Evolutionary conservation across 179 eudicot genomes (phyloP).

Genomic region (Spergularia azorica): DNA sequence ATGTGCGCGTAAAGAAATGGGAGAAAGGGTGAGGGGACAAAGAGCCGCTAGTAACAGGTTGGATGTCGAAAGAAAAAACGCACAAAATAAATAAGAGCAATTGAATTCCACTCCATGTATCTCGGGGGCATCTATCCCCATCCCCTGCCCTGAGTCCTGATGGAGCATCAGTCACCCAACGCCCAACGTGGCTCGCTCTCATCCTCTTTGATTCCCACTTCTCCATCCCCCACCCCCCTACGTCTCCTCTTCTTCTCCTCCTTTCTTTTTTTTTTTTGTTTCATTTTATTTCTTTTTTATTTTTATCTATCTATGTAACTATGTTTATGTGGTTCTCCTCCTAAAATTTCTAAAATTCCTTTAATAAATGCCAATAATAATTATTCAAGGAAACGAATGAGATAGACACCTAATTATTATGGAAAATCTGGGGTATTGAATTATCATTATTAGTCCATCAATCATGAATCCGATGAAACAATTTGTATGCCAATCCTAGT

Average conservation of each 20-base stretch:
- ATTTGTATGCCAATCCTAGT: too few relatives aligned
- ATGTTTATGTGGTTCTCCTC: not conserved
- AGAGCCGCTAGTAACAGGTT: conserved; percentile 30
- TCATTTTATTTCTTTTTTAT: not conserved
- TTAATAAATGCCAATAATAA: not conserved
- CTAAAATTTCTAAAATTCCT: not conserved
- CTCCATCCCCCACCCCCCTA: not conserved
- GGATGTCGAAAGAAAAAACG: conserved; percentile 25
- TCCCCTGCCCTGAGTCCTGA: too few relatives aligned
- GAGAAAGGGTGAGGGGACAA: conserved; percentile 25
- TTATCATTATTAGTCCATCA: not conserved
- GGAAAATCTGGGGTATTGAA: not conserved
- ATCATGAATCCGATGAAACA: too few relatives aligned
- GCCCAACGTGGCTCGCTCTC: conserved; percentile 35
- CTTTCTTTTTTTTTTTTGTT: not conserved
- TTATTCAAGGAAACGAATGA: not conserved
- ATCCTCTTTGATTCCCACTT: conserved; percentile 19
- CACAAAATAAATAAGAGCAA: too few relatives aligned
- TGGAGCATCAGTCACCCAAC: not conserved
- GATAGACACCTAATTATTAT: not conserved
- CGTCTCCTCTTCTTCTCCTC: not conserved
- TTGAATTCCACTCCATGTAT: too few relatives aligned
- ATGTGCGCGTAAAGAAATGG: not conserved
- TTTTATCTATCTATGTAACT: too few relatives aligned
- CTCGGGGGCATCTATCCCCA: too few relatives aligned